These are phyloP conservation scores for Fusarium setosum DNA, from an alignment of 2,329 filamentous ascomycete species.

Conservation along the genomic window DNA sequence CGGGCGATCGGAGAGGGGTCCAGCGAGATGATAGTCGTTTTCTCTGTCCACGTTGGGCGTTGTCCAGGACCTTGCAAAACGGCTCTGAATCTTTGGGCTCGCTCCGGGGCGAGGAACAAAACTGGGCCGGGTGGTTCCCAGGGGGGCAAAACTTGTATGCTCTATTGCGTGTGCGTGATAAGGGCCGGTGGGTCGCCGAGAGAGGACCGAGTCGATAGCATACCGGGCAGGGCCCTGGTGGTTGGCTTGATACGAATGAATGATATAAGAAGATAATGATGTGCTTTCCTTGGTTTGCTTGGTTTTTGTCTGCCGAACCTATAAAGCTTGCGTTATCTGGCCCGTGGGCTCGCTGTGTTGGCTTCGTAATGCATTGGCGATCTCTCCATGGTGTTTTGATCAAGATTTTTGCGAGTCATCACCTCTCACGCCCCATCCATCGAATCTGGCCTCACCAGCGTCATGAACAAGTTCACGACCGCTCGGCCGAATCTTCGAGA, in stretches of 20 bases:
- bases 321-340: conserved; percentile 12
- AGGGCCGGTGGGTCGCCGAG: conserved; percentile 46
- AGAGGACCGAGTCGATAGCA: conserved; percentile 37
- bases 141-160: conserved; percentile 22
- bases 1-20: conserved; percentile 27
- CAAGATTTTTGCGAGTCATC: conserved; percentile 11
- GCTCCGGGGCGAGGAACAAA: conserved; percentile 41
- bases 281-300: conserved; percentile 13
- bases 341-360: conserved; percentile 13
- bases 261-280: conserved; percentile 29
- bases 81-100: conserved; percentile 31
- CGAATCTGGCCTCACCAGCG: neutral
- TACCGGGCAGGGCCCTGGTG: conserved; percentile 9
- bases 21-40: conserved; percentile 30
- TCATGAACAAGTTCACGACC: neutral
- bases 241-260: conserved; percentile 5
- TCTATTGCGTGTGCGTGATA: conserved; percentile 33
- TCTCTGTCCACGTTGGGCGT: neutral
- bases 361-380: conserved; percentile 22
- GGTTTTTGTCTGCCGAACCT: conserved; percentile 1
- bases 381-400: conserved; percentile 31
- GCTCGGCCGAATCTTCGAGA: conserved; percentile 3
- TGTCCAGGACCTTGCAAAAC: neutral
- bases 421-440: neutral
- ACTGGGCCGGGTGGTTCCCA: conserved; percentile 39